These are phyloP conservation scores for Pisolithus marmoratus DNA, from an alignment of 768 basidiomycete genomes.

Conservation along the genomic window DNA sequence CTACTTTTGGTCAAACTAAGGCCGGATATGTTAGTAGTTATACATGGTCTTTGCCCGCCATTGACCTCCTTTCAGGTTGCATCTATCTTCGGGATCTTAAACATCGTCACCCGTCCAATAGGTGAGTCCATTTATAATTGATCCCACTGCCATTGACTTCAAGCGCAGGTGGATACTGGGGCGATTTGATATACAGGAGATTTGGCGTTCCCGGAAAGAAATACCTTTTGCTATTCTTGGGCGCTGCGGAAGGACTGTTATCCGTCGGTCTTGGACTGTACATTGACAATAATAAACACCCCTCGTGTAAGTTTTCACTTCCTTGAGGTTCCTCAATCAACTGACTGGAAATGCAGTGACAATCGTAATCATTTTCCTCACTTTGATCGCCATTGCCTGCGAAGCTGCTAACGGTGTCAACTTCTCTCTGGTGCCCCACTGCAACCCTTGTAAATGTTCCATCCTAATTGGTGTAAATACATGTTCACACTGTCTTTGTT, in stretches of 20 bases:
- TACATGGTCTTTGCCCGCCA: slow-evolving; percentile 14
- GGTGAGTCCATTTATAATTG: slow-evolving; percentile 12
- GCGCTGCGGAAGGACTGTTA: slow-evolving; percentile 40
- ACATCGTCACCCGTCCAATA: slow-evolving; percentile 44
- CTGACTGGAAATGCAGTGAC: slow-evolving; percentile 11
- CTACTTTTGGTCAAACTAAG: slow-evolving; percentile 39
- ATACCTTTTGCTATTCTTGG: slow-evolving; percentile 37
- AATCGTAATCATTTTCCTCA: slow-evolving; percentile 35
- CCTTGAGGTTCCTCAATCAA: neutral
- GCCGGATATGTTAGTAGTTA: slow-evolving; percentile 45
- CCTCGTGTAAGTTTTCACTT: neutral
- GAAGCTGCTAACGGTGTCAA: slow-evolving; percentile 46
- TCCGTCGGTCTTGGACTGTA: slow-evolving; percentile 45
- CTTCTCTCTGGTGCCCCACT: slow-evolving; percentile 46
- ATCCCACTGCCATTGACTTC: neutral
- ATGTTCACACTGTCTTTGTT: neutral
- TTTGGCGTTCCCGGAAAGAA: slow-evolving; percentile 45
- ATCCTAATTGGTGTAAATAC: neutral
- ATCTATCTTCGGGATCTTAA: slow-evolving; percentile 40
- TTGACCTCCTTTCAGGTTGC: slow-evolving; percentile 16
- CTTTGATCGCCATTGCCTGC: slow-evolving; percentile 32
- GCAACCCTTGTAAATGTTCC: slow-evolving; percentile 35
- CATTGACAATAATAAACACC: slow-evolving; percentile 15
- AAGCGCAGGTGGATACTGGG: slow-evolving; percentile 37
- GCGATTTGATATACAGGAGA: slow-evolving; percentile 38